These are phyloP conservation scores for Yamadazyma sp. DNA, from an alignment of 1,139 yeast genomes.

Conservation along the genomic window DNA sequence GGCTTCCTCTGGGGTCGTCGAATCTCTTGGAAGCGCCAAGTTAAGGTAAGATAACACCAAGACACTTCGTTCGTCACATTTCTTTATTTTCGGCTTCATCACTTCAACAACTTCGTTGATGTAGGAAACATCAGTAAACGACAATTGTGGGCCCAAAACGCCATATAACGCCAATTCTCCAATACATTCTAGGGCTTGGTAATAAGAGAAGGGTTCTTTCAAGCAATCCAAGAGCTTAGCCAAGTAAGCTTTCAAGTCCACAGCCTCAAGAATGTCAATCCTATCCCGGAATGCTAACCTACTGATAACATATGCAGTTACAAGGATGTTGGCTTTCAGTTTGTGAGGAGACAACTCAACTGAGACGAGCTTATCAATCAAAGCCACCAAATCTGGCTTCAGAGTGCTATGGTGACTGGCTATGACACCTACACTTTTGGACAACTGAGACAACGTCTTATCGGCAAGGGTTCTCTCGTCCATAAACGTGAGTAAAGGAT, in stretches of 20 bases:
- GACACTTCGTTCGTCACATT: conserved; percentile 61
- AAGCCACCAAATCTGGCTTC: conserved; percentile 11
- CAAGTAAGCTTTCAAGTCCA: conserved; percentile 17
- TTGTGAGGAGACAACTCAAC: conserved; percentile 17
- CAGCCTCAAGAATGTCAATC: conserved; percentile 18
- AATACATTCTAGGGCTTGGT: conserved; percentile 44
- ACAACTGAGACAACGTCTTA: conserved; percentile 38
- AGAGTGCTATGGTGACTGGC: conserved; percentile 42
- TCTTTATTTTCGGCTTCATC: conserved; percentile 47
- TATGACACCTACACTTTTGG: conserved; percentile 56
- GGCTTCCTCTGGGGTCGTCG: conserved; percentile 12
- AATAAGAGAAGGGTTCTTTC: conserved; percentile 22
- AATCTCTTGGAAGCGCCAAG: conserved; percentile 25
- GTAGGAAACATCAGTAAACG: conserved; percentile 12
- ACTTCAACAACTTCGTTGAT: conserved; percentile 27
- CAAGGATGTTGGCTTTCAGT: conserved; percentile 28
- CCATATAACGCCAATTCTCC: conserved; percentile 65
- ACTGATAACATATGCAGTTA: conserved; percentile 52
- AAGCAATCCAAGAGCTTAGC: conserved; percentile 19
- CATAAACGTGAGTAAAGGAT: conserved; percentile 24
- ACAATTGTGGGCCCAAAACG: conserved; percentile 39
- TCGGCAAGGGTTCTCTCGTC: conserved; percentile 26
- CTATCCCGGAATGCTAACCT: conserved; percentile 47
- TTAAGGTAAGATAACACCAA: conserved; percentile 57
- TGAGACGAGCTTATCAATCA: conserved; percentile 13